Percentiles rank a stretch among this genome's conserved stretches.
These are phyloP conservation scores for Aspergillus bertholletiae DNA, from an alignment of 495 filamentous ascomycete species.

Conservation along the genomic window DNA sequence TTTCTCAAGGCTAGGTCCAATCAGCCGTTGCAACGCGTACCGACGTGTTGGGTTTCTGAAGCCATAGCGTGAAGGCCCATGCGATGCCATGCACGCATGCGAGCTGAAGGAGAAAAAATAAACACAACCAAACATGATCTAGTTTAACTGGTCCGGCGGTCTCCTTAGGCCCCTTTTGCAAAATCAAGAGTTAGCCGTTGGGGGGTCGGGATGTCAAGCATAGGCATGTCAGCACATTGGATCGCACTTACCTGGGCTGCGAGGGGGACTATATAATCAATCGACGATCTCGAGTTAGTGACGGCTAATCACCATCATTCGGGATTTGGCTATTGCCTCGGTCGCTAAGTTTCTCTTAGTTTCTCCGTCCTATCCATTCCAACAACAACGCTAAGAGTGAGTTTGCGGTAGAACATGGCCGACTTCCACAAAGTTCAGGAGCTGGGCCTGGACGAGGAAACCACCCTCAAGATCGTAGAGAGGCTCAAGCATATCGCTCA, in stretches of 20 bases:
- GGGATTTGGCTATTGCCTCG: not conserved
- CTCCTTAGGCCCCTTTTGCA: too few relatives aligned
- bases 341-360: not conserved
- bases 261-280: not conserved
- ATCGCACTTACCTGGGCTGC: not conserved
- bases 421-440: not conserved
- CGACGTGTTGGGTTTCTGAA: not conserved
- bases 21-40: not conserved
- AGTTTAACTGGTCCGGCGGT: too few relatives aligned
- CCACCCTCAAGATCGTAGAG: not conserved
- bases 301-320: not conserved
- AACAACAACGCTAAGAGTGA: not conserved
- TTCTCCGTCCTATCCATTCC: not conserved
- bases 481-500: slow-evolving; percentile 9
- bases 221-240: not conserved
- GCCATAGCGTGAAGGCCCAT: not conserved
- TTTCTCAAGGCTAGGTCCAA: not conserved
- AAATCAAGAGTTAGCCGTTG: too few relatives aligned
- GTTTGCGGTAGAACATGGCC: not conserved
- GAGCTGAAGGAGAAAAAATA: not conserved
- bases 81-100: not conserved
- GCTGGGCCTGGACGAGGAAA: slow-evolving; percentile 5
- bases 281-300: not conserved
- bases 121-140: not conserved
- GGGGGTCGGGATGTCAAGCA: not conserved